Evolutionary conservation across 2,329 filamentous ascomycete species (phyloP).

Genomic region (Leptographium wingfieldii): DNA sequence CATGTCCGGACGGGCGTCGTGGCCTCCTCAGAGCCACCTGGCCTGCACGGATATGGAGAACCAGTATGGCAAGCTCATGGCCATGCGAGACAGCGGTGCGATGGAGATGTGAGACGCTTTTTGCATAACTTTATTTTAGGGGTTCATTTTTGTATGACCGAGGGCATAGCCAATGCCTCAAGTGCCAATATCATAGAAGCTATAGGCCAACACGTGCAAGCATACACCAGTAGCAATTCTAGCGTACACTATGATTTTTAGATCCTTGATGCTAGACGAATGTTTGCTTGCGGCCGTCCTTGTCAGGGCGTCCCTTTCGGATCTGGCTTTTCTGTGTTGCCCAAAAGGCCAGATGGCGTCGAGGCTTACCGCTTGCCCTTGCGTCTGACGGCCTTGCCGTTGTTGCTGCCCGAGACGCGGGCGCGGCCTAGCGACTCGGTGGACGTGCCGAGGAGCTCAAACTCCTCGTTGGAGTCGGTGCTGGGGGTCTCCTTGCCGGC

Average conservation of each 20-base stretch:
- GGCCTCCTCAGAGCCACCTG: slow-evolving; percentile 32
- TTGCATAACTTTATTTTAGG: background rate
- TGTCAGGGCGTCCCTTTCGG: too few species aligned
- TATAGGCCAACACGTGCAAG: too few species aligned
- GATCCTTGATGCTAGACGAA: too few species aligned
- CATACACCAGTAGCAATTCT: too few species aligned
- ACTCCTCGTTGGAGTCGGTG: slow-evolving; percentile 46
- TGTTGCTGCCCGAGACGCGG: slow-evolving; percentile 26
- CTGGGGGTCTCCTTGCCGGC: slow-evolving; percentile 38
- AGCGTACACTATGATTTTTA: too few species aligned
- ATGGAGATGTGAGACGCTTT: slow-evolving; percentile 8
- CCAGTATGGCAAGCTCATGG: slow-evolving; percentile 48
- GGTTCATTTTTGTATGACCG: too few species aligned
- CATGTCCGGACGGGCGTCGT: slow-evolving; percentile 20
- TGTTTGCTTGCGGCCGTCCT: too few species aligned
- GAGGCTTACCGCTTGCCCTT: slow-evolving; percentile 21
- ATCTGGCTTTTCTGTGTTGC: too few species aligned
- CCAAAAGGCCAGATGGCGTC: too few species aligned
- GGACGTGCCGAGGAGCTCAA: slow-evolving; percentile 51
- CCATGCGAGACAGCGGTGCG: slow-evolving; percentile 11
- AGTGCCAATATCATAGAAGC: background rate
- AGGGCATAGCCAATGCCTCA: too few species aligned
- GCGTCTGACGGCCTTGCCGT: slow-evolving; percentile 36
- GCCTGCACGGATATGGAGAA: slow-evolving; percentile 57
- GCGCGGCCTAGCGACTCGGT: slow-evolving; percentile 37